These are phyloP conservation scores for Sarocladiaceae sp. DNA, from an alignment of 2,329 filamentous ascomycete species.

Conservation along the genomic window DNA sequence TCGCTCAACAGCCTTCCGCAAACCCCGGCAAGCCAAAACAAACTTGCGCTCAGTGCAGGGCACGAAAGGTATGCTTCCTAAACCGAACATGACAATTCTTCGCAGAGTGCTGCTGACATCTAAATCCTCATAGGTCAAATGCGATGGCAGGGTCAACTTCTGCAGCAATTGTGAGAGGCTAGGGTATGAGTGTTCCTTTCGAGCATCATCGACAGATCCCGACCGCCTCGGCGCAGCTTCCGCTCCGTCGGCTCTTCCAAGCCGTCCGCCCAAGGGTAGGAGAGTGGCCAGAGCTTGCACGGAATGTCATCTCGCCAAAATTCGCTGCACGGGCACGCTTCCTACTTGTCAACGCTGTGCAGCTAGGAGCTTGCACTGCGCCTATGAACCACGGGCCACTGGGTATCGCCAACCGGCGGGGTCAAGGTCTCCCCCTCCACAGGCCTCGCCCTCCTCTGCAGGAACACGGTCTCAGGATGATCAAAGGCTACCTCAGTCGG, in stretches of 20 bases:
- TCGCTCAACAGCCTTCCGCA: neutral
- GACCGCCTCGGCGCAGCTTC: neutral
- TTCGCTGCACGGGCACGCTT: conserved; percentile 2
- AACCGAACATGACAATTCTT: neutral
- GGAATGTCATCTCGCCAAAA: conserved; percentile 2
- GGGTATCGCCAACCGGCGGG: neutral
- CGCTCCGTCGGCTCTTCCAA: neutral
- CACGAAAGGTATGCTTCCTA: conserved; percentile 4
- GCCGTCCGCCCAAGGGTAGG: neutral
- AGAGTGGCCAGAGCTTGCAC: conserved; percentile 6
- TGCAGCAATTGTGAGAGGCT: conserved; percentile 9
- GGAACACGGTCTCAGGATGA: neutral
- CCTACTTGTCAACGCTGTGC: conserved; percentile 1
- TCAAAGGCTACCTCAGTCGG: neutral
- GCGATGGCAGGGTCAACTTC: conserved; percentile 7
- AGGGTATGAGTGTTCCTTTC: conserved; percentile 9
- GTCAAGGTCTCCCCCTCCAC: neutral
- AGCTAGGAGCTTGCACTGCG: neutral
- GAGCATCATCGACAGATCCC: neutral
- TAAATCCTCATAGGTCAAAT: neutral
- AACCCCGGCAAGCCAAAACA: neutral
- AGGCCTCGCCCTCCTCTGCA: neutral
- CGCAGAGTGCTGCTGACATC: neutral
- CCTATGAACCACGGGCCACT: neutral
- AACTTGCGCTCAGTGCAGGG: conserved; percentile 10